Conservation (phyloP, 2,329 filamentous ascomycete genomes). For the Trichophyton simii region DNA sequence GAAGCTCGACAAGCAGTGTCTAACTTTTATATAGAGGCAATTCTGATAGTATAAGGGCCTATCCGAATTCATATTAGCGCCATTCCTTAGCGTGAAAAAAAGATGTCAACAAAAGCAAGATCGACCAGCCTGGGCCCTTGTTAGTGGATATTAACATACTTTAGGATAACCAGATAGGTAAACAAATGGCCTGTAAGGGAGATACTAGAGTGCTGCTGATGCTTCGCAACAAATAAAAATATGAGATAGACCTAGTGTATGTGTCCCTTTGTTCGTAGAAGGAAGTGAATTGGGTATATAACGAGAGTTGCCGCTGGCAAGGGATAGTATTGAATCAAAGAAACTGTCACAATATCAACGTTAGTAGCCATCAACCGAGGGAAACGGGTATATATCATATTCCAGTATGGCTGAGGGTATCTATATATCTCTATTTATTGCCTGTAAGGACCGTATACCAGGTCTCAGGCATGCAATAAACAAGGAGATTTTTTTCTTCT, state of each 20-base stretch:
- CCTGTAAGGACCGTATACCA: neutral
- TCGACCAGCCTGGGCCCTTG: neutral
- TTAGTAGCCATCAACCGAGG: neutral
- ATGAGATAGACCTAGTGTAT: neutral
- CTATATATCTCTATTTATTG: neutral
- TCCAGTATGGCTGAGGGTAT: too few relatives aligned
- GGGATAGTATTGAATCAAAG: neutral
- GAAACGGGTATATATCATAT: neutral
- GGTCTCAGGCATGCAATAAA: neutral
- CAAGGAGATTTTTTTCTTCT: neutral
- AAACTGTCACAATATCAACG: neutral
- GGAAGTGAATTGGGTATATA: neutral
- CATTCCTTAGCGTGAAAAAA: constrained; percentile 1
- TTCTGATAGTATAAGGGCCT: neutral
- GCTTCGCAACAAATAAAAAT: neutral
- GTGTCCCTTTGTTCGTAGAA: neutral
- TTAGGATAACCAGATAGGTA: neutral
- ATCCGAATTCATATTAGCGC: neutral
- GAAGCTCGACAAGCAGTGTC: neutral
- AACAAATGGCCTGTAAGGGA: too few relatives aligned
- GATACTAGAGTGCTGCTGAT: neutral
- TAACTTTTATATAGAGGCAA: neutral
- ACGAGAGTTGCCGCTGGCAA: neutral
- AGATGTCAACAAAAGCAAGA: neutral
- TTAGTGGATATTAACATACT: neutral